Evolutionary conservation across 495 filamentous ascomycete genomes (phyloP), one percentile per base, ranked within the genome.

Genomic region (Lentithecium fluviatile): DNA sequence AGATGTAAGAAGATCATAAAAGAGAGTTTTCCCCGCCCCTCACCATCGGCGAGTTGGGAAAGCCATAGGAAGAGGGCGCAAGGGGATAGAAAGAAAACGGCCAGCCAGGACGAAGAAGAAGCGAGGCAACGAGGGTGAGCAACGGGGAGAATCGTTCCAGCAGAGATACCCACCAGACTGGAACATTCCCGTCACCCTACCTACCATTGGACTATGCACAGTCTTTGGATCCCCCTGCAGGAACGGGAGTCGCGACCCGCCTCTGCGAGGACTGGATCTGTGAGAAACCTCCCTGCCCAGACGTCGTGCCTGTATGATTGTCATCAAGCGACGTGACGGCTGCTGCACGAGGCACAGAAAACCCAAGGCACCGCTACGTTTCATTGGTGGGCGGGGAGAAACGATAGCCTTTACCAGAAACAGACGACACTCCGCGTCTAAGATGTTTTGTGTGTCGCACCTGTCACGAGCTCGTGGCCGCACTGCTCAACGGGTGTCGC

Each of bases 391-490:
- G 19, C 3, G 32, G 21, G 20, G 34, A n/a, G 26, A 58, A 58
- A 47, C 45, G 17, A 40, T n/a, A 10, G 12, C n/a, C 17, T 40
- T 49, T 34, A 10, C 15, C 12, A 1, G 25, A 54, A 45, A 2
- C 4, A 17, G 12, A 23, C n/a, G 26, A 20, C 25, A 47, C 12
- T 34, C 45, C 38, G n/a, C 2, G 21, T 13, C 23, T 20, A 23
- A 23, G 17, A 43, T 51, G 56, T 51, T 60, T 60, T 20, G 47
- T 17, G 47, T 45, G 45, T 52, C 19, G 26, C 20, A 11, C 6
- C 40, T 21, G 49, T 46, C 40, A 37, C 32, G n/a, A 49, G 26
- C 58, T 61, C 58, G 58, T 61, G 58, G 58, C 58, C 42, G 58
- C 58, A 61, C 58, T 17, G 58, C 42, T 42, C 58, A 54, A 10